phyloP scores from a whole-genome alignment of 1,139 yeast species.

The Debaryomycetaceae sp. region DNA sequence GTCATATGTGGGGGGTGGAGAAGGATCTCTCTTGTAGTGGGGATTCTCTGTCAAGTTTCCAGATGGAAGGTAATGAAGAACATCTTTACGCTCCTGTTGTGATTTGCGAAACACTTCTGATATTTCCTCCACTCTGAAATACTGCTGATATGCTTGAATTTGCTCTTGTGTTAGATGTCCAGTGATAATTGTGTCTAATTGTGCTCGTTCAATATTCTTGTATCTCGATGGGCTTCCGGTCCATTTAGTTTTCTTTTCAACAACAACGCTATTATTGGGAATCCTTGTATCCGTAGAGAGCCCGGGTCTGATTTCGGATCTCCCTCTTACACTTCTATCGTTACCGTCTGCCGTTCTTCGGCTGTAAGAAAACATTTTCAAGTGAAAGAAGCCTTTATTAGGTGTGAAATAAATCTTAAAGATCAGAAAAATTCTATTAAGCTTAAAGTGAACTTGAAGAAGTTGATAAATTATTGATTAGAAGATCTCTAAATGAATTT shows the following conservation, averaged over 20 bases:
- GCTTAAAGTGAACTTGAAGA: background rate
- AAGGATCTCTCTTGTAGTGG: conserved; percentile 57
- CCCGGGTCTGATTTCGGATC: conserved; percentile 3
- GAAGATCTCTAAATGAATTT: background rate
- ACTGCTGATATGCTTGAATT: conserved; percentile 72
- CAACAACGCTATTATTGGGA: background rate
- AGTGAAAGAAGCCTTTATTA: background rate
- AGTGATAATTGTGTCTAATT: conserved; percentile 39
- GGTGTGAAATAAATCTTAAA: background rate
- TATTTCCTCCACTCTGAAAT: conserved; percentile 78
- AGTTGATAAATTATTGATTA: background rate
- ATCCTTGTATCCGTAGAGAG: background rate
- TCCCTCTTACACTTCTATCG: conserved; percentile 5
- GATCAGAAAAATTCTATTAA: background rate
- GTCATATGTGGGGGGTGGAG: conserved; percentile 94
- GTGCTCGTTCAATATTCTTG: conserved; percentile 25
- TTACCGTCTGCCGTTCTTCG: conserved; percentile 6
- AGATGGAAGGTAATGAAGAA: conserved; percentile 36
- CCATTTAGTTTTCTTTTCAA: conserved; percentile 34
- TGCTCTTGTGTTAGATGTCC: conserved; percentile 80
- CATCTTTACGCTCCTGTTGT: conserved; percentile 49
- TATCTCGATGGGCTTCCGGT: conserved; percentile 37
- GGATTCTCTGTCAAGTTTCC: conserved; percentile 22
- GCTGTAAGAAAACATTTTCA: conserved; percentile 7
- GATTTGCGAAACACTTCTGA: conserved; percentile 41